These are phyloP conservation scores for Penicillium goetzii DNA, from an alignment of 495 filamentous ascomycete genomes.

Conservation along the genomic window DNA sequence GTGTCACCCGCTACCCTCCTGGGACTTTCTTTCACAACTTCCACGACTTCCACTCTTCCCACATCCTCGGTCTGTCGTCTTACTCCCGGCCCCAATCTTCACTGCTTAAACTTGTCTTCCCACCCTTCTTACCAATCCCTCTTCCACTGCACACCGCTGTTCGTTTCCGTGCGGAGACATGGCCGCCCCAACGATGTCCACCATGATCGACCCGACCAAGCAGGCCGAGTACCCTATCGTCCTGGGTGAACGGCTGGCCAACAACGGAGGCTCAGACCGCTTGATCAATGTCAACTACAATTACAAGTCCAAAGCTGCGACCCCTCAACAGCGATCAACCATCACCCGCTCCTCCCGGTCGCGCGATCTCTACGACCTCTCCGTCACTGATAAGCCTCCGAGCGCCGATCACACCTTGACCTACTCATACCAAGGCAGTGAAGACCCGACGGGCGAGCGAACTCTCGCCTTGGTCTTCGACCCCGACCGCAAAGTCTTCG, in stretches of 20 bases:
- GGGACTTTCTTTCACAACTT: constrained; percentile 8
- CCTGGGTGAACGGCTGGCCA: constrained; percentile 46
- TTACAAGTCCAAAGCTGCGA: constrained; percentile 56
- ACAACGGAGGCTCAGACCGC: constrained; percentile 26
- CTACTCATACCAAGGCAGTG: constrained; percentile 56
- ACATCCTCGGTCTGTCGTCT: not conserved
- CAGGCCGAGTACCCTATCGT: constrained; percentile 54
- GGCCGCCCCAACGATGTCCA: constrained; percentile 43
- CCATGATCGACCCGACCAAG: constrained; percentile 54
- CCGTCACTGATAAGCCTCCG: constrained; percentile 52
- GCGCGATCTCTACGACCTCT: constrained; percentile 51
- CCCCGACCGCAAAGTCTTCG: constrained; percentile 51
- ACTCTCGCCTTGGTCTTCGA: constrained; percentile 59
- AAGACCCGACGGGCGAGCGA: constrained; percentile 47
- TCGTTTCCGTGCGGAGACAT: constrained; percentile 28
- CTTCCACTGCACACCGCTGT: constrained; percentile 3
- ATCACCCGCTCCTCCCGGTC: constrained; percentile 46
- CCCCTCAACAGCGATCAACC: constrained; percentile 41
- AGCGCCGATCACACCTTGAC: constrained; percentile 46
- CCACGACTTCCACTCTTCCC: not conserved
- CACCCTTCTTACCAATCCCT: not conserved
- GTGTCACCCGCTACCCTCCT: constrained; percentile 16
- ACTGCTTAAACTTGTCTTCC: not conserved
- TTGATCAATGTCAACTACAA: constrained; percentile 55
- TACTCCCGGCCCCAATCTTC: not conserved